Base-by-base conservation (phyloP, 2,329 filamentous ascomycete genomes). In the Microdochium bolleyi region DNA sequence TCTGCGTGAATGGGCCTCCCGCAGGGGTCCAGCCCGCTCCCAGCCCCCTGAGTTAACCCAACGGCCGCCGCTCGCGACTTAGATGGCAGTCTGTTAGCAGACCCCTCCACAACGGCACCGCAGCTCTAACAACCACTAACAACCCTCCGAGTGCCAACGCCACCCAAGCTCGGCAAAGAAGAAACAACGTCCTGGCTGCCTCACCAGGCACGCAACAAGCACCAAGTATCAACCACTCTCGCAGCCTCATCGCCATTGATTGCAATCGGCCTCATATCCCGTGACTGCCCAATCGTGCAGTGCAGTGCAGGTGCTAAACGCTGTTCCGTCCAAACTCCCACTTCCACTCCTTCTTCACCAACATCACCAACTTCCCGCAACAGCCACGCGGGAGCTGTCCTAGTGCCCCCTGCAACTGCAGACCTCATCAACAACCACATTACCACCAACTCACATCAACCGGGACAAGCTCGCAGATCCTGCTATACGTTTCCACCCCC, bases 81-180 rank as follows among this genome's bases (percentile, higher is more conserved):
- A 58, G 64, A 62, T 66, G 55, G 52, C 50, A 46, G n/a, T 10
- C 30, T 60, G 53, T 57, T 62, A 58, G 51, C 53, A 53, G 24
- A 50, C 11, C 14, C 41, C 41, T 49, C n/a, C 41, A 49, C 19
- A 46, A 34, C 49, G n/a, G 3, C 11, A 2, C 9, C 10, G 4
- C 41, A 24, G 24, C 22, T 27, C 52, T 60, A 59, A 55, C 59
- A 60, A 41, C 22, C 2, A 16, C 49, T 54, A 61, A 51, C 21
- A 52, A 30, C 3, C 13, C 22, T 3, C 9, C 24, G 57, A 57
- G 57, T 7, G 9, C 27, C 16, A 49, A 24, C 53, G 16, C 19
- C 44, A 25, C 58, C 57, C 60, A 62, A 54, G 58, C 41, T 51
- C 52, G 11, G 27, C 5, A n/a, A 19, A 5, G 19, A 19, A 41